phyloP scores from a whole-genome alignment of 2,329 filamentous ascomycete species.

The Volutella citrinella region DNA sequence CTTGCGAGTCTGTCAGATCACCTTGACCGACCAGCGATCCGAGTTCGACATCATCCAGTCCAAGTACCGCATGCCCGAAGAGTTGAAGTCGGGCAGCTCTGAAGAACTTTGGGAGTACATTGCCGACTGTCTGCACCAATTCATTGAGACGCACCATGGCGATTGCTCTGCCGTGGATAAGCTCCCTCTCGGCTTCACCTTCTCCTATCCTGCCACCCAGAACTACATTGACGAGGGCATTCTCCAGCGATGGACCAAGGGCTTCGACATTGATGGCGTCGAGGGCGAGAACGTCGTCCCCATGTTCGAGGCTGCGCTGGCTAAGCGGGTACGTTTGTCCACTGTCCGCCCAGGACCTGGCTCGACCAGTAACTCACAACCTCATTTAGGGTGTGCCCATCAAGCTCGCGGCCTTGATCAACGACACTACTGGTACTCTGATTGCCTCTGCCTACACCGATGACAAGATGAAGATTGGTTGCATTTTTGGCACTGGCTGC shows the following conservation, averaged over 20 bases:
- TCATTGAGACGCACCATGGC: conserved; percentile 81
- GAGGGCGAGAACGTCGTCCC: conserved; percentile 89
- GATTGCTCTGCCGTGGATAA: conserved; percentile 58
- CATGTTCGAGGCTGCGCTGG: conserved; percentile 77
- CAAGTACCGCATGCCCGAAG: conserved; percentile 92
- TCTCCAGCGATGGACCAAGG: conserved; percentile 95
- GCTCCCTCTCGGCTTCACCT: conserved; percentile 87
- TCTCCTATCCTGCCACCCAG: conserved; percentile 92
- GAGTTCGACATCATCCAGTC: conserved; percentile 94
- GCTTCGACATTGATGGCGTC: conserved; percentile 89
- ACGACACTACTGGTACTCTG: conserved; percentile 95
- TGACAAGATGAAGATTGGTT: conserved; percentile 85
- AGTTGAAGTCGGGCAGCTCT: conserved; percentile 79
- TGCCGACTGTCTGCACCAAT: conserved; percentile 86
- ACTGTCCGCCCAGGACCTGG: no score
- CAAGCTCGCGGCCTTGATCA: conserved; percentile 89
- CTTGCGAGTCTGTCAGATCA: conserved; percentile 90
- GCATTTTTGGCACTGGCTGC: conserved; percentile 97
- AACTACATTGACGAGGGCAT: conserved; percentile 91
- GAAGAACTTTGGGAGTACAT: conserved; percentile 95
- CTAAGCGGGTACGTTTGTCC: conserved; percentile 50
- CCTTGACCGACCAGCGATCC: conserved; percentile 79
- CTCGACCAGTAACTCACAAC: no score
- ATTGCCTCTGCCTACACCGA: conserved; percentile 98
- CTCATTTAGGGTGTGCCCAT: conserved; percentile 74